These are phyloP conservation scores for Trichophaea hybrida DNA, from an alignment of 2,329 filamentous ascomycete species.

Conservation along the genomic window DNA sequence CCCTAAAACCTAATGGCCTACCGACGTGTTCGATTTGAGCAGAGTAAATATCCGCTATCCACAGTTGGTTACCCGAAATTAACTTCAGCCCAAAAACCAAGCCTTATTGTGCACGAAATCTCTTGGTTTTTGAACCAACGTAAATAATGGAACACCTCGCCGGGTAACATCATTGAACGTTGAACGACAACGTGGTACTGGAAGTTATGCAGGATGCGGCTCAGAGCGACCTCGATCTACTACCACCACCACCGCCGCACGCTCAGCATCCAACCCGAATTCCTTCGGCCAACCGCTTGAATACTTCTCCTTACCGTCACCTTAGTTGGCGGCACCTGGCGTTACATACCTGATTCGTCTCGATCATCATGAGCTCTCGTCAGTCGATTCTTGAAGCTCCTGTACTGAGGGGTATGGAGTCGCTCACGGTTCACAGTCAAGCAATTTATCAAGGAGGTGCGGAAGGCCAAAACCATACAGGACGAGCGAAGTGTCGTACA, in stretches of 20 bases:
- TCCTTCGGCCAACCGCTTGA: not conserved
- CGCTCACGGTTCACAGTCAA: conserved; percentile 51
- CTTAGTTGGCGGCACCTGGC: not conserved
- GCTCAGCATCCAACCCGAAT: not conserved
- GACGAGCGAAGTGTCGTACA: conserved; percentile 97
- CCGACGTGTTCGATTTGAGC: no score
- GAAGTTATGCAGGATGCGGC: no score
- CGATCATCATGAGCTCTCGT: conserved; percentile 7
- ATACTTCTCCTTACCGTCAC: not conserved
- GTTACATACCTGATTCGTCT: not conserved
- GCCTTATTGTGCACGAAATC: no score
- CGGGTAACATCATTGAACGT: no score
- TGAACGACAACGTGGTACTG: no score
- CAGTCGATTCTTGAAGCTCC: not conserved
- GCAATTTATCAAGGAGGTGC: conserved; percentile 98
- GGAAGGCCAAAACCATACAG: conserved; percentile 95
- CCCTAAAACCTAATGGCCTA: no score
- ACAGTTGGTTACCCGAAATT: no score
- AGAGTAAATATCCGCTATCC: no score
- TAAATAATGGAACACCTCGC: no score
- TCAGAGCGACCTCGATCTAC: no score
- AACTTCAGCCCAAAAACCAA: no score
- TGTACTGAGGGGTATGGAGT: not conserved
- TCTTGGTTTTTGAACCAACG: no score
- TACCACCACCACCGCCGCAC: not conserved